Evolutionary conservation across 2,329 filamentous ascomycete genomes (phyloP).

Genomic region (Sporothrix dimorphospora): DNA sequence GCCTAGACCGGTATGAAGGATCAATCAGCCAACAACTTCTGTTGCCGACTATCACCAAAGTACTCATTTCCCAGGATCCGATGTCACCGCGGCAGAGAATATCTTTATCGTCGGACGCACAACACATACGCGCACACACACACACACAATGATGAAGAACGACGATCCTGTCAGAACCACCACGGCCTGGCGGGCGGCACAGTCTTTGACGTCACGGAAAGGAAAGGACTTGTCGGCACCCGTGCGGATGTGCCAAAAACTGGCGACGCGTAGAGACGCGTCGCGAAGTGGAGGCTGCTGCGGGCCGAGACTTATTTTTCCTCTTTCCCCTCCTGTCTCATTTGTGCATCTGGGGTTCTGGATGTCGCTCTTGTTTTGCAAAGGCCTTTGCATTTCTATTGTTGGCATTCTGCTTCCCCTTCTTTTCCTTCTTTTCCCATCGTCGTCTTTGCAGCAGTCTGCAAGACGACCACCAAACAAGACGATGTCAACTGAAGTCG

Average conservation of each 20-base stretch:
- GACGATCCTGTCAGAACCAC: neutral
- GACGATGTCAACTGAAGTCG: neutral
- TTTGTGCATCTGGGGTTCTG: neutral
- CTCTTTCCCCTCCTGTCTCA: conserved; percentile 16
- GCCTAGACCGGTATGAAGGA: neutral
- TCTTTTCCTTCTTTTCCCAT: neutral
- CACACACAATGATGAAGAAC: neutral
- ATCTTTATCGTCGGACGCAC: neutral
- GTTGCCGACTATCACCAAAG: neutral
- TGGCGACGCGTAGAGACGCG: neutral
- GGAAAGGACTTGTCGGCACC: neutral
- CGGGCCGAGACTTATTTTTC: neutral
- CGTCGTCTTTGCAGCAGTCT: neutral
- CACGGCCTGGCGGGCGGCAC: neutral
- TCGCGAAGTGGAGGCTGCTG: conserved; percentile 8
- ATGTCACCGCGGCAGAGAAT: conserved; percentile 10
- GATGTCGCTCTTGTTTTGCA: neutral
- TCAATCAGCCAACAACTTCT: neutral
- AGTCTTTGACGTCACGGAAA: conserved; percentile 16
- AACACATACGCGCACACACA: too few relatives aligned
- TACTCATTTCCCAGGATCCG: neutral
- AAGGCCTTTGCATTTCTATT: neutral
- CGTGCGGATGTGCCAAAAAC: neutral
- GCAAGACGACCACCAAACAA: neutral
- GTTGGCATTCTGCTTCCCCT: too few relatives aligned